Base-by-base conservation (phyloP, 139 green algal genomes). In the Picochlorum sp. region DNA sequence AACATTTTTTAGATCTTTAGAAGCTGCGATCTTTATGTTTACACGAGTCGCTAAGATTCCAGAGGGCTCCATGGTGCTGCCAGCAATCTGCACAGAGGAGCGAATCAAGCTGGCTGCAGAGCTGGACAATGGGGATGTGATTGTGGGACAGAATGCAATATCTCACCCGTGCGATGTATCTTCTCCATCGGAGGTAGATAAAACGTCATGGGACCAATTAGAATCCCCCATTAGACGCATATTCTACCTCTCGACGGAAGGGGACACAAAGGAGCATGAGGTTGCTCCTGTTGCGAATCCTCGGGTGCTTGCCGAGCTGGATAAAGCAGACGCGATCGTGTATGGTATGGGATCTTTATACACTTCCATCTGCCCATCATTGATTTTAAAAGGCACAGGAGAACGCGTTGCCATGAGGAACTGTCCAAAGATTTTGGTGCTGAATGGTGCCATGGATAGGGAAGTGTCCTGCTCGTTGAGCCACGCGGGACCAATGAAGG, bases 331-430 rank as follows among this genome's bases (percentile, higher is more conserved):
- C 49, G 87, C 79, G 6, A 68, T 99, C 23, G 66, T 99, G 4
- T 99, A 96, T 61, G 94, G 88, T 74, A 97, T 98, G 83, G 94
- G 94, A 47, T 96, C 87, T 2, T 81, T 99, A 2, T 98, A 97
- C 82, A 99, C 94, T 30, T 91, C 78, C 74, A 92, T 99, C 68
- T 89, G 81, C 67, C 94, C 94, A 18, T 88, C 77, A 23, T 76
- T 99, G 21, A 81, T 91, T 41, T 81, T 96, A 34, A 63, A 81
- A 4, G 88, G 88, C 9, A 85, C 97, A 54, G 91, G 90, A 7
- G 89, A 97, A 78, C 77, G 77, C 4, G 79, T 97, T 8, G 80
- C 82, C 4, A 62, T 57, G 4, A 23, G 58, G 3, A 38, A 11
- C 14, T 79, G 74, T 63, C 78, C 78, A 49, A 90, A 89, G 72